Base-by-base conservation (phyloP, 257 asterid genomes). In the Cynanchum wilfordii region DNA sequence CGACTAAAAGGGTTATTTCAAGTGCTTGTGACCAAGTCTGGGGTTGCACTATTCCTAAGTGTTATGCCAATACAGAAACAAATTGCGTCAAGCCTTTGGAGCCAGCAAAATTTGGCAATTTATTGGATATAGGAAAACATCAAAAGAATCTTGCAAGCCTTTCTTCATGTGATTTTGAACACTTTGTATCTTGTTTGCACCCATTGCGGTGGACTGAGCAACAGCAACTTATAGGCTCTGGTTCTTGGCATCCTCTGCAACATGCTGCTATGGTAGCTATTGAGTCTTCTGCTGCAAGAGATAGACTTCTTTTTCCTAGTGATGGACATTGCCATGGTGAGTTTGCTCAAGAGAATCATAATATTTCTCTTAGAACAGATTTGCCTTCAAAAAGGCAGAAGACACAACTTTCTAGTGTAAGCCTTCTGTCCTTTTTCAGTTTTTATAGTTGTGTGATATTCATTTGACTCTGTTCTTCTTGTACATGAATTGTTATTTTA, bases 181-280 rank as follows among this genome's bases (percentile, higher is more conserved):
- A 29, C 52, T 71, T 59, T 59, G 90, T 89, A n/a, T 76, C 90
- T 65, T 95, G 98, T 79, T 80, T 95, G 73, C 77, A 86, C 85
- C 99, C 99, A 40, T 83, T 85, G 90, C 77, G 73, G 65, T 92
- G 97, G 98, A 69, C 85, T 54, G 89, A 83, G 75, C 87, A 75
- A 69, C 76, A 16, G 74, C 74, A 79, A 29, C 59, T 44, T 79
- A 45, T 72, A 24, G 73, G 51, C 73, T 77, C 76, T 2, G 77
- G 75, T 67, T 79, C 82, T 72, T 87, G 90, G 88, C 95, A 90
- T 85, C 98, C 99, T 73, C 78, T 92, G 80, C 78, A 79, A 65
- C 99, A 92, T 80, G 97, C 99, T 69, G 96, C 97, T 64, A 82
- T 92, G 79, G 90, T 86, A 50, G 98, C 97, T 42, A 90, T 90